Evolutionary conservation across 2,329 filamentous ascomycete species (phyloP).

Genomic region (Alternaria metachromatica): DNA sequence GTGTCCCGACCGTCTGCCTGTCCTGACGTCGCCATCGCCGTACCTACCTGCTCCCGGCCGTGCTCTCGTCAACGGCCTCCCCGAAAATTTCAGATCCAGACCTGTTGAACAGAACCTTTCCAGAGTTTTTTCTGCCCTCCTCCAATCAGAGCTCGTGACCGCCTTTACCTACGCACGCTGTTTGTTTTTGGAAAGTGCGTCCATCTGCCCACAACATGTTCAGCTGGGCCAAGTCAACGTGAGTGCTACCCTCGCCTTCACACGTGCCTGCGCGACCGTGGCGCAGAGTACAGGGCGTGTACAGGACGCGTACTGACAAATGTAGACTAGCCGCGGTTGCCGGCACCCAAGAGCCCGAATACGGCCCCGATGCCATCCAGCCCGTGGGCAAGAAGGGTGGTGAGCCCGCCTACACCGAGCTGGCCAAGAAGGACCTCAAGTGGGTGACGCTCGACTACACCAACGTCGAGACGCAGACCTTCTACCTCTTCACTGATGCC

Average conservation of each 20-base stretch:
- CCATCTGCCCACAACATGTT: slow-evolving; percentile 65
- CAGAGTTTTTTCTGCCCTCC: slow-evolving; percentile 38
- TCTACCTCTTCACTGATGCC: slow-evolving; percentile 83
- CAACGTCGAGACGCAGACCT: slow-evolving; percentile 91
- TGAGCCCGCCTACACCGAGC: slow-evolving; percentile 79
- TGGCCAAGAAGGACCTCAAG: slow-evolving; percentile 77
- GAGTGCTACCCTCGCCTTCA: slow-evolving; percentile 50
- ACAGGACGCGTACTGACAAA: slow-evolving; percentile 21
- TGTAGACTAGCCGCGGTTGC: slow-evolving; percentile 74
- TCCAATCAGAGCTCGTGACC: slow-evolving; percentile 27
- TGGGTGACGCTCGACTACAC: slow-evolving; percentile 85
- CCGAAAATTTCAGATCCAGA: slow-evolving; percentile 29
- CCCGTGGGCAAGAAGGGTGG: slow-evolving; percentile 83
- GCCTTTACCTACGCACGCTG: slow-evolving; percentile 32
- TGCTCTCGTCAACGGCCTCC: slow-evolving; percentile 20
- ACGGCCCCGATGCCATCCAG: slow-evolving; percentile 86
- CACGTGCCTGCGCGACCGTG: slow-evolving; percentile 25
- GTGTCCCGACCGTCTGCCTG: slow-evolving; percentile 18
- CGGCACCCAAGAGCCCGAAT: slow-evolving; percentile 95
- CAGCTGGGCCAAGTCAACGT: slow-evolving; percentile 95
- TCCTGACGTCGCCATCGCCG: slow-evolving; percentile 12
- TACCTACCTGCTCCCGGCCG: slow-evolving; percentile 30
- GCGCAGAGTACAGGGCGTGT: not conserved
- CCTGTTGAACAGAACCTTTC: slow-evolving; percentile 34
- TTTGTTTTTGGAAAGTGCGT: slow-evolving; percentile 39